phyloP scores from a whole-genome alignment of 2,329 filamentous ascomycete genomes.

The Monilinia aucupariae region DNA sequence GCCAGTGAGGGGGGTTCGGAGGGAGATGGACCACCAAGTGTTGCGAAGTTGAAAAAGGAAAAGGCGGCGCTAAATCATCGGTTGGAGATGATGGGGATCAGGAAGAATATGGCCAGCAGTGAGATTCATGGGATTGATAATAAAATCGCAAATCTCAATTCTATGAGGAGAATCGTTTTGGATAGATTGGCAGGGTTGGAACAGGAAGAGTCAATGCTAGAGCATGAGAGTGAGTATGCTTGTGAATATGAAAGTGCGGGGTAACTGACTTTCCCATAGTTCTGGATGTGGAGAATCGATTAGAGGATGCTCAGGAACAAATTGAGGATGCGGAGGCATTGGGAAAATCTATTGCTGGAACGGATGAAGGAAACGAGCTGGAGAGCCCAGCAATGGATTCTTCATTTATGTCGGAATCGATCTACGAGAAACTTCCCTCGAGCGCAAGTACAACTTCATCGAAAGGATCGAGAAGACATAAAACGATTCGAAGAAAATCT shows the following conservation, averaged over 20 bases:
- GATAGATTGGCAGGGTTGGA: slow-evolving; percentile 82
- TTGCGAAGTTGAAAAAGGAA: slow-evolving; percentile 73
- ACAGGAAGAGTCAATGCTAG: slow-evolving; percentile 82
- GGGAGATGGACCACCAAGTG: slow-evolving; percentile 54
- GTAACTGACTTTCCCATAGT: slow-evolving; percentile 40
- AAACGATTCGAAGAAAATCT: slow-evolving; percentile 66
- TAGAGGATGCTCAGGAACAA: slow-evolving; percentile 57
- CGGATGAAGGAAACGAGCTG: slow-evolving; percentile 49
- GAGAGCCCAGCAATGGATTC: slow-evolving; percentile 40
- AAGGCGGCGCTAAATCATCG: slow-evolving; percentile 75
- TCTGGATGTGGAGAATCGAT: slow-evolving; percentile 54
- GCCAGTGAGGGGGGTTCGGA: slow-evolving; percentile 37
- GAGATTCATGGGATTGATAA: slow-evolving; percentile 96
- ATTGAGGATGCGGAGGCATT: slow-evolving; percentile 54
- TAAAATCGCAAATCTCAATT: slow-evolving; percentile 89
- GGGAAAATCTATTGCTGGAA: slow-evolving; percentile 46
- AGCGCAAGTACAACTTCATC: slow-evolving; percentile 45
- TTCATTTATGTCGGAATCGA: slow-evolving; percentile 94
- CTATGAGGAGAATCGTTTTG: slow-evolving; percentile 87
- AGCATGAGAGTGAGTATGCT: slow-evolving; percentile 69
- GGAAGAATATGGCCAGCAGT: slow-evolving; percentile 96
- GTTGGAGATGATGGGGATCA: slow-evolving; percentile 82
- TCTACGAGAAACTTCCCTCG: slow-evolving; percentile 84
- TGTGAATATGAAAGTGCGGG: background rate
- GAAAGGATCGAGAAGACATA: slow-evolving; percentile 44